Percentiles rank a stretch among this genome's conserved stretches.
Evolutionary conservation across 345 rosid genomes (phyloP).

Genomic region (Aquilaria yunnanensis): DNA sequence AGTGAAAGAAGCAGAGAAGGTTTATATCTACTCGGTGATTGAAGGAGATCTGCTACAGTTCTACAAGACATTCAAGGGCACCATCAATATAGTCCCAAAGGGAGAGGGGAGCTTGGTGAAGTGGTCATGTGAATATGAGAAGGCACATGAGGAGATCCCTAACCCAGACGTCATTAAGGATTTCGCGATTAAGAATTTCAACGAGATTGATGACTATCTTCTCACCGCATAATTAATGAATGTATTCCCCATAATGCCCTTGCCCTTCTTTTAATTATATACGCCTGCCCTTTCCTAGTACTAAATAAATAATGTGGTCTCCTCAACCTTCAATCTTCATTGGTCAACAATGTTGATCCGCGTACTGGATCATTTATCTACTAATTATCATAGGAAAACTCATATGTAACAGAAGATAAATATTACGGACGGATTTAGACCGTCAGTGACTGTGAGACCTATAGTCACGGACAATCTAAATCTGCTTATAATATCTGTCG

Average conservation of each 20-base stretch:
- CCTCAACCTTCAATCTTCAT: background rate
- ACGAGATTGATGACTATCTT: slow-evolving; percentile 61
- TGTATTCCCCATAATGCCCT: too few relatives aligned
- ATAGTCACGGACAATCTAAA: too few relatives aligned
- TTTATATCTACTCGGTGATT: slow-evolving; percentile 48
- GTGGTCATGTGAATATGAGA: slow-evolving; percentile 76
- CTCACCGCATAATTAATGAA: slow-evolving; percentile 18
- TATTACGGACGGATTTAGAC: too few relatives aligned
- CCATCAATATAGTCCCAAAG: slow-evolving; percentile 46
- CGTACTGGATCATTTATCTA: too few relatives aligned
- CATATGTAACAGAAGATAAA: too few relatives aligned
- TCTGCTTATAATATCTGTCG: too few relatives aligned
- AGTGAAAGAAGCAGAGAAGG: slow-evolving; percentile 51
- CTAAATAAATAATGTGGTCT: slow-evolving; percentile 9
- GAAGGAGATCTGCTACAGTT: slow-evolving; percentile 74
- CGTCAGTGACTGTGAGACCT: too few relatives aligned
- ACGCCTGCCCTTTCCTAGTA: background rate
- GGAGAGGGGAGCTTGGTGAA: slow-evolving; percentile 60
- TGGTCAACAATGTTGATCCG: background rate
- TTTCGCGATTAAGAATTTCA: slow-evolving; percentile 65
- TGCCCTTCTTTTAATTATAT: background rate
- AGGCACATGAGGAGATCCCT: slow-evolving; percentile 57
- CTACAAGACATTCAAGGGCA: slow-evolving; percentile 67
- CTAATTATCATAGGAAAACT: too few relatives aligned
- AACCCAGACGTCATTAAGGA: slow-evolving; percentile 73